Evolutionary conservation across 2,329 filamentous ascomycete genomes (phyloP), one percentile per base, ranked within the genome.

Genomic region (Aspergillus cejpii): DNA sequence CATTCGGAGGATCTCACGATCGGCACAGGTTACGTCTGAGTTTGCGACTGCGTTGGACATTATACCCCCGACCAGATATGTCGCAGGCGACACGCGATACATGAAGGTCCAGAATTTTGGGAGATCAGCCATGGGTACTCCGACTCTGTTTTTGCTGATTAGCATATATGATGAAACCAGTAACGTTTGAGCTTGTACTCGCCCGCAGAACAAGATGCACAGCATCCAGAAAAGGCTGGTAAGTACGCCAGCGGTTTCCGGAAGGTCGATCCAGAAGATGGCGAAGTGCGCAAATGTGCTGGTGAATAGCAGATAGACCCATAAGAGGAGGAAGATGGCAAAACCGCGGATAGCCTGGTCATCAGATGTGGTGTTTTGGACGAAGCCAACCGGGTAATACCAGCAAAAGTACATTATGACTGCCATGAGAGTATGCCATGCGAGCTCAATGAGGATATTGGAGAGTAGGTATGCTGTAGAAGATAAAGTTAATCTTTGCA

Each of bases 381-480:
- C 37, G 11, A 46, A 28, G 20, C 44, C 17, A 37, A 92, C 79
- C 1, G 87, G 86, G 62, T 91, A 94, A 72, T 94, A 94, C 79
- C 84, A 89, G 64, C 75, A 81, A 61, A 87, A 74, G 73, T 74
- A 92, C 74, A 89, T 83, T 53, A 91, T 67, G n/a, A 81, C 74
- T 3, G 81, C 77, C 76, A 87, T 46, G 24, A 91, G 66, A 0
- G 80, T 77, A 62, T 91, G 87, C 84, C 85, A 94, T 0, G 87
- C 86, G 1, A 94, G 69, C 64, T 94, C 89, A 47, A 89, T 85
- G 21, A 88, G 69, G 53, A 94, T 85, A 65, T 89, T 85, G 42
- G 83, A 80, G 15, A 89, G 68, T 77, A 92, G 86, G 61, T 92
- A 92, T 6, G 86, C 79, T n/a, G n/a, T n/a, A n/a, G n/a, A n/a